Percentiles rank a stretch among this genome's conserved stretches.
Evolutionary conservation across 306 rosid species (phyloP).

Genomic region (Castanea sativa): DNA sequence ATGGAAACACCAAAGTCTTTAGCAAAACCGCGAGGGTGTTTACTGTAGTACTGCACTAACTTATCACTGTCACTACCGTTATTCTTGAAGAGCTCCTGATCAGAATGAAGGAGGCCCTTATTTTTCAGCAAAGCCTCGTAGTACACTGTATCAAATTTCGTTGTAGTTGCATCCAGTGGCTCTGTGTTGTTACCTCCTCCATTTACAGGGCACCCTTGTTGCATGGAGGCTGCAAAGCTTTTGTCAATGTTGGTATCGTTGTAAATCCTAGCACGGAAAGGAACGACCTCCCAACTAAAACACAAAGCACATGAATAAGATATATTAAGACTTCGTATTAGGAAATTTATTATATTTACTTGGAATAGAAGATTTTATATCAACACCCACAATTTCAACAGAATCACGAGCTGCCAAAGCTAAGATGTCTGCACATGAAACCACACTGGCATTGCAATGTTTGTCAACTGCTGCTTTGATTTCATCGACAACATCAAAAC

Average conservation of each 20-base stretch:
- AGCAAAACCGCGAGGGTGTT: not conserved
- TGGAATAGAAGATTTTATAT: not conserved
- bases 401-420: constrained; percentile 45
- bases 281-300: constrained; percentile 24
- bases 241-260: constrained; percentile 33
- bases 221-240: constrained; percentile 17
- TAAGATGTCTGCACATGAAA: constrained; percentile 40
- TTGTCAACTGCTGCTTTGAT: constrained; percentile 20
- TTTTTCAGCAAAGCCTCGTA: constrained; percentile 20
- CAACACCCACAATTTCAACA: constrained; percentile 19
- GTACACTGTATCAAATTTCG: constrained; percentile 14
- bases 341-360: not conserved
- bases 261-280: constrained; percentile 21
- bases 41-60: constrained; percentile 19
- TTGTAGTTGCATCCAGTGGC: constrained; percentile 12
- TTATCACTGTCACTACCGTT: constrained; percentile 8
- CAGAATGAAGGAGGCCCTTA: constrained; percentile 40
- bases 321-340: not conserved
- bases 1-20: constrained; percentile 29
- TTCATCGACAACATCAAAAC: constrained; percentile 26
- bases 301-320: not conserved
- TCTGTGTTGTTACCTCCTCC: constrained; percentile 13
- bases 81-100: constrained; percentile 37
- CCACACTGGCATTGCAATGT: constrained; percentile 23
- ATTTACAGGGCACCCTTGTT: constrained; percentile 13